Evolutionary conservation across 768 basidiomycete genomes (phyloP), one percentile per base, ranked within the genome.

Genomic region (Leucosporidium scottii): DNA sequence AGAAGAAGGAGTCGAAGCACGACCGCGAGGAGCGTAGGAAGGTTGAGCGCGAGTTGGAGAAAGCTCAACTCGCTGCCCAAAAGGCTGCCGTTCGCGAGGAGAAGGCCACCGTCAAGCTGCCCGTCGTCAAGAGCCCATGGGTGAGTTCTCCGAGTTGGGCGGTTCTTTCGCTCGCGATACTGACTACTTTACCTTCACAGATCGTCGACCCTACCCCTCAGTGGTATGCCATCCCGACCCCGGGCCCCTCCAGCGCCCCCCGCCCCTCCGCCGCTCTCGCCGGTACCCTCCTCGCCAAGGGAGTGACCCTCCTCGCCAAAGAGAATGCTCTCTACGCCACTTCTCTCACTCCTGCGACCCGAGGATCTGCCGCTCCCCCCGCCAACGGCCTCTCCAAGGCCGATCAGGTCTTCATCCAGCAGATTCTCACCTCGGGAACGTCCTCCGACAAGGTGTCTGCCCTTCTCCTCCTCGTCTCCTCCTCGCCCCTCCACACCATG

Each of bases 391-490:
- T 72, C 31, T 66, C 67, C 31, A 72, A 69, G 48, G 65, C 71
- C 25, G 71, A 72, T 54, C 71, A 72, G 56, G 62, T 76, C 74
- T 98, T 98, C 80, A 82, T 98, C 55, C 82, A 86, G 60, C 89
- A 89, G 74, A 88, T 98, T 65, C 85, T 96, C 30, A 82, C 85
- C 49, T 87, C 86, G 30, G 94, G 94, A 65, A 98, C 94, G 4
- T 85, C 93, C 21, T 91, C 90, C 21, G 94, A 97, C 76, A 84
- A 91, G 62, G 84, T 98, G 1, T 90, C 90, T 70, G 93, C 94
- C 0, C 81, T 98, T 61, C 91, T 92, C 25, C 80, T 97, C 50
- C 82, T 97, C 58, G 90, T 93, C 25, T 89, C 94, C 3, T 69
- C 69, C 28, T 70, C 69, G 0, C 74, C 72, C 0, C 61, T 76